These are phyloP conservation scores for Podospora didyma DNA, from an alignment of 495 filamentous ascomycete genomes.

Conservation along the genomic window DNA sequence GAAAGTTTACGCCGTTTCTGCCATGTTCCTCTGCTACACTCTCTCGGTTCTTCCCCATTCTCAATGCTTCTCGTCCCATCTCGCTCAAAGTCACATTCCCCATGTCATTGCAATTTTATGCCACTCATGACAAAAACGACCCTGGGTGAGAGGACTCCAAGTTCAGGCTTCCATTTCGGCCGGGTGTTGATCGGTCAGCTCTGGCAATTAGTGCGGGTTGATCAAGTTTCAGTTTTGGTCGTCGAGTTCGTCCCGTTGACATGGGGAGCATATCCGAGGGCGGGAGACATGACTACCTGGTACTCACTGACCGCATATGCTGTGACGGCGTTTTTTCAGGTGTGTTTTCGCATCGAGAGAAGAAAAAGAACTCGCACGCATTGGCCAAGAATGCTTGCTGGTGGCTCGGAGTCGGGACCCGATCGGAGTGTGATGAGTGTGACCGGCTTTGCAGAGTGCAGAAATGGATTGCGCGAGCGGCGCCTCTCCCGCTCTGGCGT, in stretches of 20 bases:
- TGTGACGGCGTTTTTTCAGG: too few species aligned
- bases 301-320: too few species aligned
- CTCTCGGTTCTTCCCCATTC: not conserved
- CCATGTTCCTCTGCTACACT: not conserved
- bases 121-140: not conserved
- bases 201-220: too few species aligned
- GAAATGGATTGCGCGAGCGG: slow-evolving; percentile 5
- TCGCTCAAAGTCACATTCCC: not conserved
- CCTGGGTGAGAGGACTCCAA: slow-evolving; percentile 5
- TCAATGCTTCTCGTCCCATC: not conserved
- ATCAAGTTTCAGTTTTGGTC: too few species aligned
- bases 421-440: not conserved
- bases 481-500: slow-evolving; percentile 21
- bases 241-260: too few species aligned
- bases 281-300: too few species aligned
- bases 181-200: not conserved
- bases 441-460: not conserved
- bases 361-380: too few species aligned
- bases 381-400: too few species aligned
- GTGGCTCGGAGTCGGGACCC: not conserved
- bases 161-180: slow-evolving; percentile 1
- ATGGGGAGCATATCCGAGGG: too few species aligned
- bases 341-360: too few species aligned
- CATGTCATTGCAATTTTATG: too few species aligned
- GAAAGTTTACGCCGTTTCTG: too few species aligned